Conservation (phyloP, 108 stramenopile genomes). For the Craspedostauros australis region DNA sequence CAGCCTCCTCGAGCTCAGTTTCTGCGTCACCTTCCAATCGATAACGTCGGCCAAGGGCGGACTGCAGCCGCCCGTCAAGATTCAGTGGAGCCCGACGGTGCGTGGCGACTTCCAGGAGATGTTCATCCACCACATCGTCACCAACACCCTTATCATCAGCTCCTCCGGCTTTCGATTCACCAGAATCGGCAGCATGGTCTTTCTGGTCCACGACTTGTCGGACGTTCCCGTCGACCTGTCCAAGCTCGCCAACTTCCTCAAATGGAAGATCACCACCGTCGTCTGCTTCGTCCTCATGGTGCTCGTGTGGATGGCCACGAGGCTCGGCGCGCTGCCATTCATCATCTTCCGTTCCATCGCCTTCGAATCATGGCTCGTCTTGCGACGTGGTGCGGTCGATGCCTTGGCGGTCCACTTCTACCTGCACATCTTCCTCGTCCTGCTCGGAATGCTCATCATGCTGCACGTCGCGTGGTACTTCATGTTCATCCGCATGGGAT, state of each 20-base stretch:
- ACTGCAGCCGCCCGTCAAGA: conserved; percentile 17
- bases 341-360: conserved; percentile 55
- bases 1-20: conserved; percentile 56
- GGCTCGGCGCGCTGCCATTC: conserved; percentile 68
- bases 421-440: conserved; percentile 40
- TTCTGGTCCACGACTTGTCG: conserved; percentile 77
- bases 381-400: conserved; percentile 20
- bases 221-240: conserved; percentile 85
- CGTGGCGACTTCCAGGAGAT: conserved; percentile 90
- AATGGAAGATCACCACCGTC: conserved; percentile 76
- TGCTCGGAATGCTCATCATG: conserved; percentile 50
- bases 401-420: conserved; percentile 48
- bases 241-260: conserved; percentile 87
- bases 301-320: conserved; percentile 61
- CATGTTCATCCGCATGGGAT: conserved; percentile 77
- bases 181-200: conserved; percentile 72
- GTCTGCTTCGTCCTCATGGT: conserved; percentile 69
- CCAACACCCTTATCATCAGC: conserved; percentile 62
- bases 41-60: neutral
- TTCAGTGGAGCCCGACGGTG: conserved; percentile 55
- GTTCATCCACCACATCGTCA: conserved; percentile 83
- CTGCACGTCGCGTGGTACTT: conserved; percentile 77
- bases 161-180: conserved; percentile 62
- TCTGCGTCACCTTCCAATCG: conserved; percentile 21
- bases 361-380: conserved; percentile 45